Evolutionary conservation across 345 rosid genomes (phyloP).

Genomic region (Murraya koenigii): DNA sequence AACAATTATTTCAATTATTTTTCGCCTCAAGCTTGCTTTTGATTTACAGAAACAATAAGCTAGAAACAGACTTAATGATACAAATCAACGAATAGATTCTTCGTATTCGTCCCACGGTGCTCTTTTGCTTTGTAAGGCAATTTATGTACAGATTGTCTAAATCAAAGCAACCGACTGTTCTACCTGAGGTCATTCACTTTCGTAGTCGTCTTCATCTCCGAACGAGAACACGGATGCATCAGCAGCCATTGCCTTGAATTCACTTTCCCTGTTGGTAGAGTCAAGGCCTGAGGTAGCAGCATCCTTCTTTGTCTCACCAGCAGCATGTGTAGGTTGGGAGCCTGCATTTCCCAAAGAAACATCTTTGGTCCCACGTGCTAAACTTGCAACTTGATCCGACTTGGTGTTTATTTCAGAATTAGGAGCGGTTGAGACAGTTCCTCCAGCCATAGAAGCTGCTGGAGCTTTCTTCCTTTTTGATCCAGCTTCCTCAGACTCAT

Average conservation of each 20-base stretch:
- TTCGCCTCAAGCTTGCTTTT: background rate
- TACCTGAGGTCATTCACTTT: conserved; percentile 49
- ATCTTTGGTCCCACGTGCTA: conserved; percentile 45
- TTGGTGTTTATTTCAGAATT: conserved; percentile 26
- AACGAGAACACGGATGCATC: conserved; percentile 83
- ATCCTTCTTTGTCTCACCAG: conserved; percentile 15
- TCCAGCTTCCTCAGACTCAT: conserved; percentile 47
- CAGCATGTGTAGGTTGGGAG: conserved; percentile 17
- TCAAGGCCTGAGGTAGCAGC: conserved; percentile 22
- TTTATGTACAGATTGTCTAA: conserved; percentile 19
- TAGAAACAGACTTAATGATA: conserved; percentile 13
- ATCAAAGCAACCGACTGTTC: background rate
- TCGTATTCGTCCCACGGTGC: background rate
- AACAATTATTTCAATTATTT: conserved; percentile 13
- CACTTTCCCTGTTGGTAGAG: conserved; percentile 38
- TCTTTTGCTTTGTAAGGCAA: conserved; percentile 6
- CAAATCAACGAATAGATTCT: conserved; percentile 23
- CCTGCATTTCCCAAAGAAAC: conserved; percentile 38
- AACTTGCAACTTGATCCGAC: conserved; percentile 37
- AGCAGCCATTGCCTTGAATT: conserved; percentile 80
- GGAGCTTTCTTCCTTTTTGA: conserved; percentile 28
- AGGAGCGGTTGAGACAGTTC: conserved; percentile 20
- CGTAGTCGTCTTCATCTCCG: conserved; percentile 73
- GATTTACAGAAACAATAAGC: conserved; percentile 17
- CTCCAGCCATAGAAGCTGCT: conserved; percentile 30